Evolutionary conservation across 306 rosid species (phyloP).

Genomic region (Mucuna pruriens): DNA sequence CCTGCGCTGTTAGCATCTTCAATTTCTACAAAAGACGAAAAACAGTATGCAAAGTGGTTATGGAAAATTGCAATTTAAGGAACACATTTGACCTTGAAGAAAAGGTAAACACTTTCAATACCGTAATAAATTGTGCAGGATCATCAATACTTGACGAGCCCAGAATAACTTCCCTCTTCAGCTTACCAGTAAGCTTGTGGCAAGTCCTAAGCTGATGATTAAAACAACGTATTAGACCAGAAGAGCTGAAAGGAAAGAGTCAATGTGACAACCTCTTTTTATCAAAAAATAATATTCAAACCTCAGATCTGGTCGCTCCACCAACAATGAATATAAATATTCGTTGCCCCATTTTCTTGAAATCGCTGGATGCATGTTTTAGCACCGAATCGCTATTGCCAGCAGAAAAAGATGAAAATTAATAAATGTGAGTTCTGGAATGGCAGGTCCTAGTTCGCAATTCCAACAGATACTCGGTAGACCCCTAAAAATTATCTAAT

Average conservation of each 20-base stretch:
- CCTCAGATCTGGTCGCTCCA: constrained; percentile 99
- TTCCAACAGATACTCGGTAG: constrained; percentile 9
- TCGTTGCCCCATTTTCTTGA: constrained; percentile 91
- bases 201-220: constrained; percentile 85
- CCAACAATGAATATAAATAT: constrained; percentile 90
- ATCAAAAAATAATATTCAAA: constrained; percentile 38
- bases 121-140: constrained; percentile 90
- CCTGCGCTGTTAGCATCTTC: constrained; percentile 73
- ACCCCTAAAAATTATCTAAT: constrained; percentile 2
- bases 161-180: constrained; percentile 82
- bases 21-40: constrained; percentile 66
- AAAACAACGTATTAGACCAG: constrained; percentile 37
- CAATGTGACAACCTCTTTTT: constrained; percentile 8
- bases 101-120: constrained; percentile 40
- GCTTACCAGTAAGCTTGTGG: constrained; percentile 87
- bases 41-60: constrained; percentile 16
- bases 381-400: constrained; percentile 73
- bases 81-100: background rate
- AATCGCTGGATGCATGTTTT: constrained; percentile 79
- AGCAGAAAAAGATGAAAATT: constrained; percentile 31
- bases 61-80: constrained; percentile 12
- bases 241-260: constrained; percentile 10
- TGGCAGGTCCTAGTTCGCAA: constrained; percentile 1
- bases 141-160: constrained; percentile 94
- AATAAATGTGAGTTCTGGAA: constrained; percentile 24